These are phyloP conservation scores for Saccharomycopsis oosterbeekiorum DNA, from an alignment of 805 yeast genomes.

Conservation along the genomic window DNA sequence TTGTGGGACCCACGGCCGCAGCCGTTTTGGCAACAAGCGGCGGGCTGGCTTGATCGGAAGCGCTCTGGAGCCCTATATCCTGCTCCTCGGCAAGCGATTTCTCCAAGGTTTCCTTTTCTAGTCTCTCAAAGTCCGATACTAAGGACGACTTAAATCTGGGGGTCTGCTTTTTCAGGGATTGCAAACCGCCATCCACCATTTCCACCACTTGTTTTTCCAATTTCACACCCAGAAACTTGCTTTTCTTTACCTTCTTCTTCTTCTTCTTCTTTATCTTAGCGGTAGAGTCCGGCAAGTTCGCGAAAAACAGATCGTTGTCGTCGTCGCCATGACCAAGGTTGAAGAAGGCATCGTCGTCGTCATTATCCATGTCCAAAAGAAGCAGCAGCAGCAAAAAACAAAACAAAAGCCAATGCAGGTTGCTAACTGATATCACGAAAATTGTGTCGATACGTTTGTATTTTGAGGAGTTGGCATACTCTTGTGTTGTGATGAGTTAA, in stretches of 20 bases:
- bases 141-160: neutral
- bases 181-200: neutral
- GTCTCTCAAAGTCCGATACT: neutral
- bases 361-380: neutral
- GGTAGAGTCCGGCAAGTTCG: neutral
- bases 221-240: no score
- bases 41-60: no score
- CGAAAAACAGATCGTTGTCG: neutral
- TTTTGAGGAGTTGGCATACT: no score
- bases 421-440: no score
- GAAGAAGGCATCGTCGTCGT: slow-evolving; percentile 14
- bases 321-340: neutral
- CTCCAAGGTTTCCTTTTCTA: neutral
- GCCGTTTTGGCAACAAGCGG: no score
- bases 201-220: neutral
- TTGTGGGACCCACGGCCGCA: no score
- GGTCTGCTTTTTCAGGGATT: neutral
- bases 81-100: neutral
- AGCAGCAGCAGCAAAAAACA: neutral
- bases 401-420: no score
- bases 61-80: neutral
- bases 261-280: slow-evolving; percentile 3
- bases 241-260: slow-evolving; percentile 3
- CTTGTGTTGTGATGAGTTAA: no score
- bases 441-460: no score